These are phyloP conservation scores for Daldinia loculata DNA, from an alignment of 495 filamentous ascomycete species.

Conservation along the genomic window DNA sequence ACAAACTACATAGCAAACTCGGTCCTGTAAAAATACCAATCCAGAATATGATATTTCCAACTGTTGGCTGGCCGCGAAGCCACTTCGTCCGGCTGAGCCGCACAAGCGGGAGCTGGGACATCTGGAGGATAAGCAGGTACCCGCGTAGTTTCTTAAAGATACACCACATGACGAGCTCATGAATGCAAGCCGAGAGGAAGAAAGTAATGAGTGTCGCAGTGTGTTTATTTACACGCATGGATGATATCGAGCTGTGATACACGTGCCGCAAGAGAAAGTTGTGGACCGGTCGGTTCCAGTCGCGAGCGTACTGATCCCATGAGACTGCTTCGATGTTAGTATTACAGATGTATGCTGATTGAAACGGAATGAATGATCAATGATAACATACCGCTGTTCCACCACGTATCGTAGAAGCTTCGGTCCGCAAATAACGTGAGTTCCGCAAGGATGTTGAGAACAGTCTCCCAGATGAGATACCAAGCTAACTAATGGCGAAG, in stretches of 20 bases:
- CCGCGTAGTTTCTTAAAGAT: constrained; percentile 80
- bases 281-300: constrained; percentile 79
- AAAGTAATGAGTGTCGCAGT: constrained; percentile 80
- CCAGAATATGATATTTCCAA: constrained; percentile 82
- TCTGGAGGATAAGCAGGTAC: constrained; percentile 74
- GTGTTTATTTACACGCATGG: constrained; percentile 70
- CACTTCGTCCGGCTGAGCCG: constrained; percentile 67
- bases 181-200: constrained; percentile 71
- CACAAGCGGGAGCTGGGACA: constrained; percentile 75
- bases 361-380: neutral
- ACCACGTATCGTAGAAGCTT: constrained; percentile 80
- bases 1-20: constrained; percentile 74
- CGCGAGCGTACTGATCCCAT: constrained; percentile 75
- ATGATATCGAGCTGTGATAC: constrained; percentile 76
- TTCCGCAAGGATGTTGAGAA: constrained; percentile 78
- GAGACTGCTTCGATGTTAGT: constrained; percentile 48
- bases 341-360: neutral
- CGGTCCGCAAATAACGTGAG: constrained; percentile 79
- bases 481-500: constrained; percentile 53
- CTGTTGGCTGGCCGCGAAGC: constrained; percentile 63
- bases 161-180: constrained; percentile 80
- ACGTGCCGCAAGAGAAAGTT: constrained; percentile 78
- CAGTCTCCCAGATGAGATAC: constrained; percentile 84
- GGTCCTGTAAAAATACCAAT: constrained; percentile 75
- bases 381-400: constrained; percentile 56